Percentiles rank a stretch among this genome's conserved stretches.
These are phyloP conservation scores for Pyrus pyrifolia DNA, from an alignment of 306 rosid genomes.

Conservation along the genomic window DNA sequence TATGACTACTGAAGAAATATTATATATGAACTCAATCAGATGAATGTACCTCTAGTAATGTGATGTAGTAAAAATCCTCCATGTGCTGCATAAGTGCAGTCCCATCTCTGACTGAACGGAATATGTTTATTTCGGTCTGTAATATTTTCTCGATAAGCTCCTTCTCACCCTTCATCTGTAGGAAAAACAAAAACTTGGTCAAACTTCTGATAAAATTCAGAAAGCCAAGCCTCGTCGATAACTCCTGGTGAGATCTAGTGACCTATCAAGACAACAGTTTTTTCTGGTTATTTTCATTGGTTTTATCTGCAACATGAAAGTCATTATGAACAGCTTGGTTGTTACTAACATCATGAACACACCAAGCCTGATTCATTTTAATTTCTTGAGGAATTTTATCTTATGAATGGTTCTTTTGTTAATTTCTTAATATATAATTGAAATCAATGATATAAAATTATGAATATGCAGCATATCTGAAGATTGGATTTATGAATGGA, in stretches of 20 bases:
- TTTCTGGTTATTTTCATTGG: background rate
- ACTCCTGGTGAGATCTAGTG: background rate
- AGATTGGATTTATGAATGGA: background rate
- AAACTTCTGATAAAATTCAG: background rate
- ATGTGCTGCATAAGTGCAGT: constrained; percentile 93
- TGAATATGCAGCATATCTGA: background rate
- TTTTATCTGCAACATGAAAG: background rate
- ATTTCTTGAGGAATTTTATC: background rate
- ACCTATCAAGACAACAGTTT: background rate
- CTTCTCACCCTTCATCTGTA: constrained; percentile 94
- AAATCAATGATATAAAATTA: too few relatives aligned
- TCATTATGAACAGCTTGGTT: background rate
- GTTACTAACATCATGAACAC: background rate
- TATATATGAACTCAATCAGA: background rate
- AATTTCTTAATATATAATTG: too few relatives aligned
- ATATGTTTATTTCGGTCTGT: constrained; percentile 87
- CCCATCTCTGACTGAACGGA: constrained; percentile 92
- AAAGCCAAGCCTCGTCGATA: background rate
- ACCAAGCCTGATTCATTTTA: background rate
- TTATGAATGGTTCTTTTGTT: background rate
- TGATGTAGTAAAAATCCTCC: constrained; percentile 94
- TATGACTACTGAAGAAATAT: background rate
- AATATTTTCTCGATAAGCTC: constrained; percentile 78
- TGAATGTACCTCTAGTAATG: constrained; percentile 68
- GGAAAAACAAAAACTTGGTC: background rate